Evolutionary conservation across 176 grass and related monocot genomes (phyloP).

Genomic region (Avena sativa): DNA sequence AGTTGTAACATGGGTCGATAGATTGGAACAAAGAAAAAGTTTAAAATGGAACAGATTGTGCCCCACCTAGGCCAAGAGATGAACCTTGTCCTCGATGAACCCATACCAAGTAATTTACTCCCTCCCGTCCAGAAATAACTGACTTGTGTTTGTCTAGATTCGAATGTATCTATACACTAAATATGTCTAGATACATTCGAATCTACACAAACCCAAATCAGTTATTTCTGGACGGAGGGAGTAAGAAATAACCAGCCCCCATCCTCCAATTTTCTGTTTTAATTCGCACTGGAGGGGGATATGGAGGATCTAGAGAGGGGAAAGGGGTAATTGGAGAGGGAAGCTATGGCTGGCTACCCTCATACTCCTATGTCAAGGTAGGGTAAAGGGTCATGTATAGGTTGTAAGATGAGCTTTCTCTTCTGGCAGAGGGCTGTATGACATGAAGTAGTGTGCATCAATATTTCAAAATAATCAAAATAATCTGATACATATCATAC

Average conservation of each 20-base stretch:
- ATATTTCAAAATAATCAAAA: background rate
- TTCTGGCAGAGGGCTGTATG: background rate
- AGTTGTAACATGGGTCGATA: slow-evolving; percentile 1
- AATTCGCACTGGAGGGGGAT: background rate
- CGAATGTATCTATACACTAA: too few relatives aligned
- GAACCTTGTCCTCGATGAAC: background rate
- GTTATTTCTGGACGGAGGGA: too few relatives aligned
- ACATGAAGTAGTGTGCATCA: background rate
- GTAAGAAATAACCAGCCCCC: background rate
- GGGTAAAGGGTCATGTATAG: background rate
- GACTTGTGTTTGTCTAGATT: too few relatives aligned
- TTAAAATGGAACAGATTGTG: background rate
- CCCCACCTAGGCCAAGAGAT: background rate
- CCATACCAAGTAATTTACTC: background rate
- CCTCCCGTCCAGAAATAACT: too few relatives aligned
- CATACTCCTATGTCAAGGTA: background rate
- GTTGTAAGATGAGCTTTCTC: background rate
- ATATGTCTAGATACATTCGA: too few relatives aligned
- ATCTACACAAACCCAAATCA: too few relatives aligned
- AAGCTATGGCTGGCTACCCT: background rate
- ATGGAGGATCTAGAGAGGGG: background rate
- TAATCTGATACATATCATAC: slow-evolving; percentile 21
- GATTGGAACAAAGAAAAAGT: slow-evolving; percentile 6
- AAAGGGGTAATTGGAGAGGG: background rate
- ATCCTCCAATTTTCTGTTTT: background rate